Conservation (phyloP, 306 rosid species). For the Albizia julibrissin region DNA sequence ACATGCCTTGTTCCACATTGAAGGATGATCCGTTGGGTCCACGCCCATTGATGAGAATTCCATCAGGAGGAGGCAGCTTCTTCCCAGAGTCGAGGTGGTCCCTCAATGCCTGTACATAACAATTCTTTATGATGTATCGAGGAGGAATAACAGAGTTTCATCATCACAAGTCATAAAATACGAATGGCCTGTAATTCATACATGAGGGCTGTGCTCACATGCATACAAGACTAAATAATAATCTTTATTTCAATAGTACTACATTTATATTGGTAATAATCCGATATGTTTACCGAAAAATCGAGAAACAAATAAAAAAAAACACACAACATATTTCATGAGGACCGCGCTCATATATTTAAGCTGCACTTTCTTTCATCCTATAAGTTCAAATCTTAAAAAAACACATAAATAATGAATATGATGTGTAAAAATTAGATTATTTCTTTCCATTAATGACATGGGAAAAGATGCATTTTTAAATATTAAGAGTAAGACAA, state of each 20-base stretch:
- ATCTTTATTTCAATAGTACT: not conserved
- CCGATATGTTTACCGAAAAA: not conserved
- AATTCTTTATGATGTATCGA: not conserved
- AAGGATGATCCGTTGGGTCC: constrained; percentile 70
- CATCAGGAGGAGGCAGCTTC: constrained; percentile 85
- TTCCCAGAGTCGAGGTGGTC: constrained; percentile 72
- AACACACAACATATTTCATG: not conserved
- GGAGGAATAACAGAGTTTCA: not conserved
- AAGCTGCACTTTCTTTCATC: not conserved
- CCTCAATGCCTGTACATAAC: constrained; percentile 57
- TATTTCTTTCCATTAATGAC: not conserved
- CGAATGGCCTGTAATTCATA: not conserved
- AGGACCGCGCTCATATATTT: not conserved
- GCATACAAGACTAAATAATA: not conserved
- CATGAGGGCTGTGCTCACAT: not conserved
- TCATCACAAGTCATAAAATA: not conserved
- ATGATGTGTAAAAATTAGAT: not conserved
- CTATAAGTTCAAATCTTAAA: not conserved
- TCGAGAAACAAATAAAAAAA: not conserved
- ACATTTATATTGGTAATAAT: not conserved
- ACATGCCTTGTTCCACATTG: constrained; percentile 84
- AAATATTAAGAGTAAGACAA: too few species aligned
- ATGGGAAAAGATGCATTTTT: not conserved
- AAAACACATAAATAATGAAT: not conserved
- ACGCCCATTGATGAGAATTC: constrained; percentile 94